Evolutionary conservation across 2,329 filamentous ascomycete genomes (phyloP).

Genomic region (Cadophora malorum): DNA sequence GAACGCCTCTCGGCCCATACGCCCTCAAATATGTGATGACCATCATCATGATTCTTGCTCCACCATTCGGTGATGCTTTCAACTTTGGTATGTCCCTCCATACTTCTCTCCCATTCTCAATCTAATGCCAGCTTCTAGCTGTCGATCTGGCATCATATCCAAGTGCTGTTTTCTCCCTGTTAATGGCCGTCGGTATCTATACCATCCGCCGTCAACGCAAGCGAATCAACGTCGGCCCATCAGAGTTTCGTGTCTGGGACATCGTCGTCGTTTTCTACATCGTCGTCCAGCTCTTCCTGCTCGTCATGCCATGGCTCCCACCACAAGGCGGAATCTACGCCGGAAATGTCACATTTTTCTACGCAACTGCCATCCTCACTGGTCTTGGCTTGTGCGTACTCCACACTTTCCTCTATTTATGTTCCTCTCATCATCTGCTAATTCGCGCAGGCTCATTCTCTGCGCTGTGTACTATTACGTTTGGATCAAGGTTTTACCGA

Average conservation of each 20-base stretch:
- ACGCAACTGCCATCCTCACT: slow-evolving; percentile 70
- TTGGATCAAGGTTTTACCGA: slow-evolving; percentile 64
- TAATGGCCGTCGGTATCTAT: slow-evolving; percentile 63
- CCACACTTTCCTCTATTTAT: slow-evolving; percentile 2
- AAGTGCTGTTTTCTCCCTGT: slow-evolving; percentile 60
- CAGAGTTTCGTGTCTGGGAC: slow-evolving; percentile 66
- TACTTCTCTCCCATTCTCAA: slow-evolving; percentile 13
- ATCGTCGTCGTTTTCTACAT: slow-evolving; percentile 64
- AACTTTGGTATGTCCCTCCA: slow-evolving; percentile 56
- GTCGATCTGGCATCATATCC: slow-evolving; percentile 67
- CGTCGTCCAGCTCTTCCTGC: slow-evolving; percentile 63
- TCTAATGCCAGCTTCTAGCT: slow-evolving; percentile 46
- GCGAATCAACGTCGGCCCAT: slow-evolving; percentile 53
- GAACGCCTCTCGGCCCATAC: slow-evolving; percentile 66
- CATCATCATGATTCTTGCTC: slow-evolving; percentile 63
- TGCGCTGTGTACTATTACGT: slow-evolving; percentile 64
- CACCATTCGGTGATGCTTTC: slow-evolving; percentile 69
- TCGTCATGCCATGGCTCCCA: slow-evolving; percentile 76
- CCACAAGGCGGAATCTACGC: slow-evolving; percentile 63
- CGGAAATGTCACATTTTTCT: slow-evolving; percentile 76
- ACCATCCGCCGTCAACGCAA: slow-evolving; percentile 61
- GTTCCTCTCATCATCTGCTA: not conserved
- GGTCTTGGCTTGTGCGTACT: slow-evolving; percentile 67
- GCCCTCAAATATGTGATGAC: slow-evolving; percentile 63
- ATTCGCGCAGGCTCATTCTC: slow-evolving; percentile 51